A percentile compares a stretch with the other conserved stretches of the same genome.
phyloP scores from a whole-genome alignment of 2,329 filamentous ascomycete genomes.

The Fusarium nodosum region DNA sequence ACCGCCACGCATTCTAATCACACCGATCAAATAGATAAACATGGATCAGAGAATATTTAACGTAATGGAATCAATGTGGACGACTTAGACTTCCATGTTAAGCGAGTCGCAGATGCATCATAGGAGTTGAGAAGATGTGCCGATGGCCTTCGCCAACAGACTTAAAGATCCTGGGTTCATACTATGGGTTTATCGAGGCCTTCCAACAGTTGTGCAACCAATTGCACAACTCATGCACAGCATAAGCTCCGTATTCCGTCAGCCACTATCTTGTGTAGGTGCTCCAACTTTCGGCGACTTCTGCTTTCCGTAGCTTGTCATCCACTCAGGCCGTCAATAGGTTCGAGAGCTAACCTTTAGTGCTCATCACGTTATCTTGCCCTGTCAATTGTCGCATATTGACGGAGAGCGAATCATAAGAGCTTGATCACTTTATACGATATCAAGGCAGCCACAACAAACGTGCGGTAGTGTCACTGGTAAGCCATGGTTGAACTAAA shows the following conservation, averaged over 20 bases:
- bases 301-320: not conserved
- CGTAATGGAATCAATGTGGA: not conserved
- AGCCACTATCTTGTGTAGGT: not conserved
- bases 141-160: not conserved
- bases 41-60: not conserved
- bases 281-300: not conserved
- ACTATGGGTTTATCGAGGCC: not conserved
- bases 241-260: constrained; percentile 5
- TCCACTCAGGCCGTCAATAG: not conserved
- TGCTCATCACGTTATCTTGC: constrained; percentile 2
- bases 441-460: constrained; percentile 1
- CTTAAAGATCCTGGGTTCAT: not conserved
- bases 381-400: not conserved
- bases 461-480: not conserved
- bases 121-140: not conserved
- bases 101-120: not conserved
- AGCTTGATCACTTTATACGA: not conserved
- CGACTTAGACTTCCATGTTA: too few relatives aligned
- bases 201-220: not conserved
- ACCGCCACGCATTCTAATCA: not conserved
- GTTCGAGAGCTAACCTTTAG: not conserved
- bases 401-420: not conserved
- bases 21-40: too few relatives aligned
- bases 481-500: not conserved
- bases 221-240: constrained; percentile 1